Evolutionary conservation across 805 yeast genomes (phyloP), one percentile per base, ranked within the genome.

Genomic region (Wickerhamiella kazuoi): DNA sequence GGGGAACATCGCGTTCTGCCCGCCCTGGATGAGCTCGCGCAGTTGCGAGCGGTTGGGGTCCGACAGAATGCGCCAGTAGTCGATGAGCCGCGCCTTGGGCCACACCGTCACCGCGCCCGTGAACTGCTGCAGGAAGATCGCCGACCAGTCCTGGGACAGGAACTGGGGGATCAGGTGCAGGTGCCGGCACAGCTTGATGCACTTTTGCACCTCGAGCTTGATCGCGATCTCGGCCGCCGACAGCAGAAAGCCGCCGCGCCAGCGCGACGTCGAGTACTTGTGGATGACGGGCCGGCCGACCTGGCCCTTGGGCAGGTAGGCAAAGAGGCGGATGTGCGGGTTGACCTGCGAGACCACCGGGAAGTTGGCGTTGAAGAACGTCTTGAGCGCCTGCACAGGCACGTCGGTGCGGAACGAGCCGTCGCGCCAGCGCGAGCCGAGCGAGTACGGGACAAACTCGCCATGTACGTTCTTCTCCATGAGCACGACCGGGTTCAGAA

Each of bases 321-420:
- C 76, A 57, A 80, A 79, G 17, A 80, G 61, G 35, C 79, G 68
- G 24, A 79, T 76, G 54, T 79, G 93, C 1, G 93, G 90, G 53
- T 80, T 79, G 6, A 79, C 87, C 59, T 79, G 93, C 16, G 83
- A 74, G 16, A 80, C 90, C 31, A 79, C 65, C 6, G 82, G 67
- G 53, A 77, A 80, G 52, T 73, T 79, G 28, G 76, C 83, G 49
- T 80, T 79, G 55, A 74, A 79, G 56, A 76, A 76, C 7, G 78
- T 71, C 58, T 79, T 79, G 44, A 79, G 62, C 0, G 82, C 74
- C 40, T 74, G 78, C 9, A 79, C 64, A 4, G 93, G 93, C 7
- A 79, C 72, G 53, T 79, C 93, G 0, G 93, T 79, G 41, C 87
- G 61, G 43, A 79, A 56, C 13, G 82, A 74, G 0, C 93, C 90